These are phyloP conservation scores for Drechslerella coelobrocha DNA, from an alignment of 2,329 filamentous ascomycete species.

Conservation along the genomic window DNA sequence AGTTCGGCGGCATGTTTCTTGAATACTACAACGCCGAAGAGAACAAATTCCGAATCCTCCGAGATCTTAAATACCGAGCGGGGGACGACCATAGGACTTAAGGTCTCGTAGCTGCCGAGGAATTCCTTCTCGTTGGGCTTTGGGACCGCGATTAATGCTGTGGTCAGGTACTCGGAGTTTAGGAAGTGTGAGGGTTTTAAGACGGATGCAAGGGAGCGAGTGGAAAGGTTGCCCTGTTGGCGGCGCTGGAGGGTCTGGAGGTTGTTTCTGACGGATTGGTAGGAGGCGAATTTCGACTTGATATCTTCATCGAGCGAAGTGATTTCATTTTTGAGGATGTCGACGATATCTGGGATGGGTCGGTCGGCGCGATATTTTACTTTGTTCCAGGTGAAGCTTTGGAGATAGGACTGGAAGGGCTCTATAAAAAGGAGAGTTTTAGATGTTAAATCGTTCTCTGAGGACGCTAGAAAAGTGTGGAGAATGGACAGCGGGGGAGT, in stretches of 20 bases:
- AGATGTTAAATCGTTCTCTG: neutral
- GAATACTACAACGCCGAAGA: constrained; percentile 90
- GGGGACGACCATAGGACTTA: constrained; percentile 90
- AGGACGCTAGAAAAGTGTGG: constrained; percentile 1
- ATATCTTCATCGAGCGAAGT: constrained; percentile 93
- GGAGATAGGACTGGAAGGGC: constrained; percentile 92
- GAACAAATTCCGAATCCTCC: constrained; percentile 84
- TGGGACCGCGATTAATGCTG: constrained; percentile 89
- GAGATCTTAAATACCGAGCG: constrained; percentile 81
- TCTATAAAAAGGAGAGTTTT: constrained; percentile 64
- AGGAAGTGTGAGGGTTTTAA: constrained; percentile 81
- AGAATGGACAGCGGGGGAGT: constrained; percentile 19
- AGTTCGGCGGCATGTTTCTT: constrained; percentile 91
- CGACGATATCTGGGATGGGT: constrained; percentile 82
- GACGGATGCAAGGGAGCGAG: constrained; percentile 88
- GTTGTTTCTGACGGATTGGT: constrained; percentile 87
- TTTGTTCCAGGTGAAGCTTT: constrained; percentile 93
- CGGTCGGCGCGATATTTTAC: constrained; percentile 96
- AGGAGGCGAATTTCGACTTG: constrained; percentile 91
- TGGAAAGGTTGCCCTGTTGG: constrained; percentile 85
- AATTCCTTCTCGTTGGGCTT: constrained; percentile 83
- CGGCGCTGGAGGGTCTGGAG: constrained; percentile 81
- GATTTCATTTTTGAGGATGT: constrained; percentile 81
- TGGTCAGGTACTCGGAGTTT: constrained; percentile 94
- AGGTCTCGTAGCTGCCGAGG: constrained; percentile 83